Percentiles rank a stretch among this genome's conserved stretches.
Evolutionary conservation across 2,329 filamentous ascomycete species (phyloP).

Genomic region (Emericellopsis atlantica): DNA sequence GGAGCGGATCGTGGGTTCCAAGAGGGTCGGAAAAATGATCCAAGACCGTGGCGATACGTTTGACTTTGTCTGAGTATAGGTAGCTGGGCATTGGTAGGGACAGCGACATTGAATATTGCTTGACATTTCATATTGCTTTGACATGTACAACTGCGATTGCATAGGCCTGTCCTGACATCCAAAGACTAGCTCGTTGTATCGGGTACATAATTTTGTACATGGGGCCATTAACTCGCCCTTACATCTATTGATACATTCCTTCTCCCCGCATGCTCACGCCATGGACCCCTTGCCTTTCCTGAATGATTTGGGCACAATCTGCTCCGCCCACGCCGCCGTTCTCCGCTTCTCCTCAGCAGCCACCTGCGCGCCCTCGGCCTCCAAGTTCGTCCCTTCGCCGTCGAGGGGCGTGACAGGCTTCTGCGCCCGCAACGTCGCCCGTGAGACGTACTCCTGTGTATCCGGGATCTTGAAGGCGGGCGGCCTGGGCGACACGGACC

Average conservation of each 20-base stretch:
- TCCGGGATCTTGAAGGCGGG: constrained; percentile 1
- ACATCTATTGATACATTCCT: neutral
- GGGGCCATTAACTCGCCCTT: no score
- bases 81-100: neutral
- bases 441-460: neutral
- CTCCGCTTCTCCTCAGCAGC: constrained; percentile 18
- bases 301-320: constrained; percentile 13
- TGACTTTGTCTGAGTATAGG: constrained; percentile 64
- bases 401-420: constrained; percentile 2
- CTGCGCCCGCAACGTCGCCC: constrained; percentile 10
- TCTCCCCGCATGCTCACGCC: constrained; percentile 5
- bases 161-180: neutral
- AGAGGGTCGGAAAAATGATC: constrained; percentile 74
- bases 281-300: constrained; percentile 4
- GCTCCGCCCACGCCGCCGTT: constrained; percentile 11
- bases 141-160: no score
- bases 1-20: constrained; percentile 75
- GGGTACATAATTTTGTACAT: no score
- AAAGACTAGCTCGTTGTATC: no score
- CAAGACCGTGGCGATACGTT: constrained; percentile 80
- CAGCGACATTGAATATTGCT: no score
- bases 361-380: neutral
- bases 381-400: neutral
- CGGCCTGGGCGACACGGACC: neutral
- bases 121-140: no score